A percentile compares a stretch with the other conserved stretches of the same genome.
Conservation (phyloP, 2,329 filamentous ascomycete species). For the Aaosphaeria arxii region DNA sequence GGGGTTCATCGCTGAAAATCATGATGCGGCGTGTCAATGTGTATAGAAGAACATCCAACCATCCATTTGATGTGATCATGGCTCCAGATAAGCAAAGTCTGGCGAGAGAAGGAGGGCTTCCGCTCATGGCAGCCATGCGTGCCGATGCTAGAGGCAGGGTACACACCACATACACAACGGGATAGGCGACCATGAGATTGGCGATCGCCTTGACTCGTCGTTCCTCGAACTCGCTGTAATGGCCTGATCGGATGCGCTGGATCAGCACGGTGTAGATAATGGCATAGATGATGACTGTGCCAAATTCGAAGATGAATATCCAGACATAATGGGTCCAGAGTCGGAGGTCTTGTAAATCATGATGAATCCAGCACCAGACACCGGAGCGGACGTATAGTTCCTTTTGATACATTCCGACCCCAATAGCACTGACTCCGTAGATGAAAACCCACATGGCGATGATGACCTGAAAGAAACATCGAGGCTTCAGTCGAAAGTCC, state of each 20-base stretch:
- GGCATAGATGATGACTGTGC: conserved; percentile 51
- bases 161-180: conserved; percentile 66
- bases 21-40: conserved; percentile 56
- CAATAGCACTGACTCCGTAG: conserved; percentile 56
- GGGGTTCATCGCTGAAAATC: conserved; percentile 50
- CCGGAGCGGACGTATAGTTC: conserved; percentile 62
- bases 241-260: conserved; percentile 34
- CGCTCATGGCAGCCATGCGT: conserved; percentile 62
- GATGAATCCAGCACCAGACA: conserved; percentile 67
- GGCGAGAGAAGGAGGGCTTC: conserved; percentile 42
- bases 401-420: conserved; percentile 41
- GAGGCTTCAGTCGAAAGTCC: conserved; percentile 51
- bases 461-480: conserved; percentile 51
- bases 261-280: conserved; percentile 40
- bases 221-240: conserved; percentile 32
- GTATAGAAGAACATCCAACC: conserved; percentile 59
- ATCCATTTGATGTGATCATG: conserved; percentile 57
- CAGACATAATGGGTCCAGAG: conserved; percentile 63
- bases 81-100: conserved; percentile 54
- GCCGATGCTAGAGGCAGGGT: conserved; percentile 64
- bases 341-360: conserved; percentile 52
- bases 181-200: conserved; percentile 65
- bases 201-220: conserved; percentile 41
- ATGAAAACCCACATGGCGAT: conserved; percentile 57
- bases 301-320: conserved; percentile 42